Conservation (phyloP, 352 stramenopile genomes). For the Lagenidium giganteum region DNA sequence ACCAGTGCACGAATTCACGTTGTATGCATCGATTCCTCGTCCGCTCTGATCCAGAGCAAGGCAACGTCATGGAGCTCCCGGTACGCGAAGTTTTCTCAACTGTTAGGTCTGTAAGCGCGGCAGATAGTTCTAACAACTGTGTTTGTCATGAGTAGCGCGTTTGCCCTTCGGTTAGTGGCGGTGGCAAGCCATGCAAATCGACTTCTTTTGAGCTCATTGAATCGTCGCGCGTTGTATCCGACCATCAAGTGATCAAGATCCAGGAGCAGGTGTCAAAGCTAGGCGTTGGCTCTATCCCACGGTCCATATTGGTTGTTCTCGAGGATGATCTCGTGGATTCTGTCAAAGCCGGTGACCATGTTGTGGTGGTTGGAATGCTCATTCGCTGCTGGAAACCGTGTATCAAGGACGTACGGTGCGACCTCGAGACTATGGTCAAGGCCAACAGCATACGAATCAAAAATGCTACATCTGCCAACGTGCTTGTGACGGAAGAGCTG, state of each 20-base stretch:
- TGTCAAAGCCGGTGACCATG: conserved; percentile 92
- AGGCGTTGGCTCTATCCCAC: conserved; percentile 87
- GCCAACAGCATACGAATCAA: conserved; percentile 57
- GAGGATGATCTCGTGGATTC: conserved; percentile 73
- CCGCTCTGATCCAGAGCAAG: conserved; percentile 83
- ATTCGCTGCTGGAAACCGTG: conserved; percentile 88
- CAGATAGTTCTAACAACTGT: not conserved
- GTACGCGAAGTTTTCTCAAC: conserved; percentile 12
- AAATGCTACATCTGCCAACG: conserved; percentile 41
- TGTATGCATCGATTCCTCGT: conserved; percentile 79
- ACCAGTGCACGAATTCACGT: conserved; percentile 66
- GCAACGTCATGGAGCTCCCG: conserved; percentile 82
- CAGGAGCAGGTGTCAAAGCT: conserved; percentile 90
- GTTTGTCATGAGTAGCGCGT: conserved; percentile 31
- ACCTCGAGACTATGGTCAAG: conserved; percentile 77
- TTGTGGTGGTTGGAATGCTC: conserved; percentile 87
- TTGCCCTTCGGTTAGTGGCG: conserved; percentile 38
- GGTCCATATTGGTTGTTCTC: conserved; percentile 91
- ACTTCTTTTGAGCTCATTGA: conserved; percentile 56
- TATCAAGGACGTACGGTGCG: conserved; percentile 72
- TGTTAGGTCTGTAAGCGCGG: not conserved
- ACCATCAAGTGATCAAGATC: conserved; percentile 92
- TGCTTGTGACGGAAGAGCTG: conserved; percentile 63
- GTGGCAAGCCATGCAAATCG: conserved; percentile 64
- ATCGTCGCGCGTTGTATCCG: conserved; percentile 39